Evolutionary conservation across 2,329 filamentous ascomycete genomes (phyloP).

Genomic region (Madurella mycetomatis): DNA sequence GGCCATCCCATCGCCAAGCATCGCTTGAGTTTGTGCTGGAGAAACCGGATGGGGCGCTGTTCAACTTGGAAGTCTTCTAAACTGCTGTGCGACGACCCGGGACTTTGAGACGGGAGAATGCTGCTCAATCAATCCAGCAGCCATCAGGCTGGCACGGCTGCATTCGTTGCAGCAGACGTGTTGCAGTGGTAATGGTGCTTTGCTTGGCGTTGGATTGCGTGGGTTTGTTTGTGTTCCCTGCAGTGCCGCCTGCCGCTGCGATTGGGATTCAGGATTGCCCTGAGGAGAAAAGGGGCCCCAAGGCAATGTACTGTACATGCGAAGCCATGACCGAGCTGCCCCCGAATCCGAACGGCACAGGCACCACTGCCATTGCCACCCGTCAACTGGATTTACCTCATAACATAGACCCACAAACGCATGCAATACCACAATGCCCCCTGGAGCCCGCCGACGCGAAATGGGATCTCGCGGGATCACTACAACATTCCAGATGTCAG

Average conservation of each 20-base stretch:
- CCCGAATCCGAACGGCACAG: too few species aligned
- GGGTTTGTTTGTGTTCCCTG: background rate
- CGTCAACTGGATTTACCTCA: too few species aligned
- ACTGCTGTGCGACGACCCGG: constrained; percentile 1
- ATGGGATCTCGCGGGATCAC: too few species aligned
- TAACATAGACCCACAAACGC: too few species aligned
- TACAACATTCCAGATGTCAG: background rate
- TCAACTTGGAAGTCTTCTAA: background rate
- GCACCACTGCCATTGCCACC: too few species aligned
- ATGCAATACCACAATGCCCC: too few species aligned
- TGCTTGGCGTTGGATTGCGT: background rate
- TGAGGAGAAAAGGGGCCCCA: too few species aligned
- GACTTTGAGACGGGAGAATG: background rate
- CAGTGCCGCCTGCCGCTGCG: background rate
- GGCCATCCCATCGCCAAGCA: background rate
- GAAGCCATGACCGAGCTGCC: too few species aligned
- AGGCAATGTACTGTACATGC: too few species aligned
- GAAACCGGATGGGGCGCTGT: background rate
- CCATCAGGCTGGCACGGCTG: constrained; percentile 6
- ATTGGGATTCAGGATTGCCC: too few species aligned
- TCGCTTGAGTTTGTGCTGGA: background rate
- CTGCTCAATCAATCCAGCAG: background rate
- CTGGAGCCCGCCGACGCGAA: too few species aligned
- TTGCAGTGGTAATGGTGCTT: background rate
- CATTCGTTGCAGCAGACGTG: constrained; percentile 3